Conservation (phyloP, 2,329 filamentous ascomycete genomes). For the Aspergillus tanneri region DNA sequence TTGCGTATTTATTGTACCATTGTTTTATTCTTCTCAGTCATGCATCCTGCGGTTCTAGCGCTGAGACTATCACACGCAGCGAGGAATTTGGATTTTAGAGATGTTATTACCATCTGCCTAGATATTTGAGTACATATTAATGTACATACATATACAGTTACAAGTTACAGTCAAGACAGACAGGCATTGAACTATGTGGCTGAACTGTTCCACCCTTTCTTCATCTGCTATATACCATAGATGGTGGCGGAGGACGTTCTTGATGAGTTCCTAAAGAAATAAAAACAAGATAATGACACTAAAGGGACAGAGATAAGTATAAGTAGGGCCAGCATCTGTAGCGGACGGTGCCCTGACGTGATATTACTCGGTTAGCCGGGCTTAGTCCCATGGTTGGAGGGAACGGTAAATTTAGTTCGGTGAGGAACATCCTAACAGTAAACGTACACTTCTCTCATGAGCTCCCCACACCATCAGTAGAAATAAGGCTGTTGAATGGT, state of each 20-base stretch:
- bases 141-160: constrained; percentile 32
- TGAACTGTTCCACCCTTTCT: background rate
- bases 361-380: constrained; percentile 10
- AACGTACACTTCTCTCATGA: background rate
- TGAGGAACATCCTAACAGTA: background rate
- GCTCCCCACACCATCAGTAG: background rate
- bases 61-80: background rate
- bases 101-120: background rate
- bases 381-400: constrained; percentile 11
- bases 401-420: constrained; percentile 9
- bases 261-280: too few species aligned
- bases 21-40: background rate
- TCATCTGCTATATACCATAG: background rate
- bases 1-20: background rate
- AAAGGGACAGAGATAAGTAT: background rate
- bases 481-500: too few species aligned
- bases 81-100: background rate
- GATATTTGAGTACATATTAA: constrained; percentile 26
- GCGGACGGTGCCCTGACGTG: constrained; percentile 9
- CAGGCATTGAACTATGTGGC: background rate
- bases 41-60: background rate
- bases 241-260: too few species aligned
- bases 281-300: too few species aligned
- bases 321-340: too few species aligned
- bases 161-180: background rate